Conservation (phyloP, 1,139 yeast genomes). For the Spencermartinsiella ligniputridi region DNA sequence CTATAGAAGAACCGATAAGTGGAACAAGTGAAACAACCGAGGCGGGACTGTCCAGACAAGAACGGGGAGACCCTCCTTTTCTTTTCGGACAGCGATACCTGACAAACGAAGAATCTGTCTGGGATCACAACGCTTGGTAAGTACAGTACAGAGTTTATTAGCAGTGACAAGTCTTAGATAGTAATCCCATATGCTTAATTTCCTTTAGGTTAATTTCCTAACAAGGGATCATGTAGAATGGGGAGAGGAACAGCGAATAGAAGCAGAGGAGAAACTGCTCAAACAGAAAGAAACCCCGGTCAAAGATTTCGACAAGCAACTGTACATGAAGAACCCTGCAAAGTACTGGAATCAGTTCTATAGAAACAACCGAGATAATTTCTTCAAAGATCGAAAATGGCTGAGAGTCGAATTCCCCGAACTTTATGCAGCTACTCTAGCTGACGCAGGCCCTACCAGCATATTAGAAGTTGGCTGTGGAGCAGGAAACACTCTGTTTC, state of each 20-base stretch:
- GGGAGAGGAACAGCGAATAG: slow-evolving; percentile 82
- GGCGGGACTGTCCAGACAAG: slow-evolving; percentile 8
- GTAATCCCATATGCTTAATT: neutral
- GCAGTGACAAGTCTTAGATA: no score
- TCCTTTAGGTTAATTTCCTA: neutral
- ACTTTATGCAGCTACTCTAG: slow-evolving; percentile 69
- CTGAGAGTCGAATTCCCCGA: slow-evolving; percentile 88
- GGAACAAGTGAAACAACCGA: neutral
- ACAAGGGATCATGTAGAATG: slow-evolving; percentile 85
- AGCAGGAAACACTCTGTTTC: slow-evolving; percentile 95
- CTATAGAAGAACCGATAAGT: slow-evolving; percentile 6
- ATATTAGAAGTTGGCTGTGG: slow-evolving; percentile 97
- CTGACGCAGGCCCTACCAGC: slow-evolving; percentile 62
- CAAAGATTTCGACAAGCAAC: slow-evolving; percentile 71
- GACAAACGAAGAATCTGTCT: slow-evolving; percentile 66
- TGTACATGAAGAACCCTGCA: slow-evolving; percentile 82
- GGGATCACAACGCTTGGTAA: slow-evolving; percentile 86
- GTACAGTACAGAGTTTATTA: no score
- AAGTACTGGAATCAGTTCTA: slow-evolving; percentile 95
- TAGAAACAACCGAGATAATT: slow-evolving; percentile 83
- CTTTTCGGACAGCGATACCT: slow-evolving; percentile 84
- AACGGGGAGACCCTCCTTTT: slow-evolving; percentile 79
- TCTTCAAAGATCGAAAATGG: slow-evolving; percentile 97
- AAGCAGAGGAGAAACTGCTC: slow-evolving; percentile 70
- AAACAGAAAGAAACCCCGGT: slow-evolving; percentile 83